Percentiles rank a stretch among this genome's conserved stretches.
Conservation (phyloP, 306 rosid species). For the Begonia peltatifolia region DNA sequence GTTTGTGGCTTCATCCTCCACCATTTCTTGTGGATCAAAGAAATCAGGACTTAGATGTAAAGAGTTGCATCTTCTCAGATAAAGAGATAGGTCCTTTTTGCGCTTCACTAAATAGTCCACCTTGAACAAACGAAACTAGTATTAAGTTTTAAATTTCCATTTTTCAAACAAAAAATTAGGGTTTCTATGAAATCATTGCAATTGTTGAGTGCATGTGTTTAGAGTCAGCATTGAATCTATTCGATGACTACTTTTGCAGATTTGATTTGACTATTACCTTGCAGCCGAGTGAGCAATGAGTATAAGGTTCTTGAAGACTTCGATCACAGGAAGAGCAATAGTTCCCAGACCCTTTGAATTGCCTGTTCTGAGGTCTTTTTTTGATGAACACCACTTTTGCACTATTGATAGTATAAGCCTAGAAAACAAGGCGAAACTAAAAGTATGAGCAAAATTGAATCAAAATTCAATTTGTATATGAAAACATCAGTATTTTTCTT, state of each 20-base stretch:
- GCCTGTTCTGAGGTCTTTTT: conserved; percentile 92
- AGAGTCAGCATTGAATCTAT: too few relatives aligned
- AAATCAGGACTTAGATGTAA: conserved; percentile 71
- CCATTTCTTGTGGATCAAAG: conserved; percentile 67
- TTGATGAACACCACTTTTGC: conserved; percentile 97
- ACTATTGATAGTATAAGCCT: conserved; percentile 90
- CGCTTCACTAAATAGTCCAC: conserved; percentile 78
- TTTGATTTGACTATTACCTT: conserved; percentile 39
- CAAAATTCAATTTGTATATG: background rate
- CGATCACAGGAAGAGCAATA: conserved; percentile 93
- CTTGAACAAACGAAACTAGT: conserved; percentile 9
- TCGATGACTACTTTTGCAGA: background rate
- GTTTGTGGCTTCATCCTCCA: conserved; percentile 53
- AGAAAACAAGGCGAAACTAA: background rate
- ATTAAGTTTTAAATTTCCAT: too few relatives aligned
- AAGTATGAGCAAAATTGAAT: background rate
- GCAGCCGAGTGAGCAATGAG: conserved; percentile 92
- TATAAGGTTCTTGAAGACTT: conserved; percentile 87
- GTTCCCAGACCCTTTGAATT: conserved; percentile 93
- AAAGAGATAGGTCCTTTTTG: conserved; percentile 55
- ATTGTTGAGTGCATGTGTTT: too few relatives aligned
- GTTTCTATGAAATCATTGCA: too few relatives aligned
- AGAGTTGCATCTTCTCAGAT: conserved; percentile 47
- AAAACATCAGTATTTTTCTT: background rate
- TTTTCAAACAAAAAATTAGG: too few relatives aligned